phyloP scores from a whole-genome alignment of 2,329 filamentous ascomycete species.

The Aspergillus niger region DNA sequence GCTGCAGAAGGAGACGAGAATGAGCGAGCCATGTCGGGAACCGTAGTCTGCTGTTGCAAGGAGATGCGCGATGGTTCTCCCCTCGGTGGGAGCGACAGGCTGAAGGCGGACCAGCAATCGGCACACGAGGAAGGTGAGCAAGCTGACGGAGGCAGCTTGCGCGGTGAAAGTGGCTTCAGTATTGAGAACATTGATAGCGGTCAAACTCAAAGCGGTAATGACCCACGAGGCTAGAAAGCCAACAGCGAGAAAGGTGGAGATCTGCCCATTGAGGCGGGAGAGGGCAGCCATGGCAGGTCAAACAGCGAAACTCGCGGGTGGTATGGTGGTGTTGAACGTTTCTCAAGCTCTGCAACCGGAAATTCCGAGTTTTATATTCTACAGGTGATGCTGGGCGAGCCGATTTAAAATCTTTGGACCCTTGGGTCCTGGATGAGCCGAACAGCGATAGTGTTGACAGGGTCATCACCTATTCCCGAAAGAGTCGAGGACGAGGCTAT shows the following conservation, averaged over 20 bases:
- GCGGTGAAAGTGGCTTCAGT: slow-evolving; percentile 9
- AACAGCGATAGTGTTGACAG: too few species aligned
- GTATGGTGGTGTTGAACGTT: too few species aligned
- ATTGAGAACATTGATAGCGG: slow-evolving; percentile 21
- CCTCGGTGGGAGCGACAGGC: background rate
- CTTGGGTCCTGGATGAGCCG: background rate
- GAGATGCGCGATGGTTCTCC: slow-evolving; percentile 14
- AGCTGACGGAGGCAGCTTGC: slow-evolving; percentile 18
- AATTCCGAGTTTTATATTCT: background rate
- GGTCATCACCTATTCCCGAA: background rate
- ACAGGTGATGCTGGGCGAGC: background rate
- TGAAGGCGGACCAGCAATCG: slow-evolving; percentile 15
- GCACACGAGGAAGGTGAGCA: slow-evolving; percentile 22
- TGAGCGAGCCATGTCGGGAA: slow-evolving; percentile 13
- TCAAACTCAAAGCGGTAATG: slow-evolving; percentile 13
- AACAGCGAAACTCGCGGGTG: too few species aligned
- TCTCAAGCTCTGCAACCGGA: too few species aligned
- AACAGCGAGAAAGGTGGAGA: background rate
- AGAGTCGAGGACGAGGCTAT: background rate
- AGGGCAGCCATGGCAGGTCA: background rate
- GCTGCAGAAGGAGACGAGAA: slow-evolving; percentile 10
- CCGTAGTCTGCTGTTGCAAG: slow-evolving; percentile 14
- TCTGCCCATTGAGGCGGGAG: background rate
- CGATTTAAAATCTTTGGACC: background rate
- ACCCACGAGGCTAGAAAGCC: slow-evolving; percentile 17